These are phyloP conservation scores for Lentinula lateritia DNA, from an alignment of 768 basidiomycete species.

Conservation along the genomic window DNA sequence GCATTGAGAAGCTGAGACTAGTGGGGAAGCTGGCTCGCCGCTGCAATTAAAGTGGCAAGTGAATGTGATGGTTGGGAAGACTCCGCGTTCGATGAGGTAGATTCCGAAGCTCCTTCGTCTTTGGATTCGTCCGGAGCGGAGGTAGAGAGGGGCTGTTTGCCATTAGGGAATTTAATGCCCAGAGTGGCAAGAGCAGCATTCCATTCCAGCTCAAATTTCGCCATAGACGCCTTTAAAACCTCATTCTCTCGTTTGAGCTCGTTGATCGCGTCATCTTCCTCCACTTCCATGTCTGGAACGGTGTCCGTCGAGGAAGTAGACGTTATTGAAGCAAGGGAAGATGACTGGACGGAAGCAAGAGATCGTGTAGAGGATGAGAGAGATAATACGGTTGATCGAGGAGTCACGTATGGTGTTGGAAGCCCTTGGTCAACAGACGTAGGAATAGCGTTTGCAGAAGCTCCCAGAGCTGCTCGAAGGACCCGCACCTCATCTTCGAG, in stretches of 20 bases:
- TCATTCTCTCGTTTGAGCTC: slow-evolving; percentile 3
- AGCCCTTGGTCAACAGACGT: background rate
- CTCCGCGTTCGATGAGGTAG: background rate
- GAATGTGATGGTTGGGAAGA: background rate
- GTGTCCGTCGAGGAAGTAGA: slow-evolving; percentile 4
- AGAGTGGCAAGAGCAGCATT: slow-evolving; percentile 1
- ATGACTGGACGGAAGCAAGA: slow-evolving; percentile 1
- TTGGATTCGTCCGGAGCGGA: background rate
- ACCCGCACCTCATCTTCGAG: slow-evolving; percentile 4
- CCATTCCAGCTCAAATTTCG: slow-evolving; percentile 2
- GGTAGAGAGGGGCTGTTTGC: background rate
- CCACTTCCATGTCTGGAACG: background rate
- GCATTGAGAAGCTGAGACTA: background rate
- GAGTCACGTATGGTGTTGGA: background rate
- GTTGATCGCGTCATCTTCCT: background rate
- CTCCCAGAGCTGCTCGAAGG: background rate
- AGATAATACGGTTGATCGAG: background rate
- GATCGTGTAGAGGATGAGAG: slow-evolving; percentile 2
- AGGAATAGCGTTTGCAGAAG: background rate
- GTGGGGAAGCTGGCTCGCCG: slow-evolving; percentile 2
- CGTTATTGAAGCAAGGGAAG: slow-evolving; percentile 4
- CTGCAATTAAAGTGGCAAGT: slow-evolving; percentile 3
- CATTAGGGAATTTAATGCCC: background rate
- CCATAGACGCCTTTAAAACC: slow-evolving; percentile 1
- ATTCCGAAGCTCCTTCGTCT: background rate